phyloP scores from a whole-genome alignment of 352 stramenopile species.

The Phytophthora citricola region DNA sequence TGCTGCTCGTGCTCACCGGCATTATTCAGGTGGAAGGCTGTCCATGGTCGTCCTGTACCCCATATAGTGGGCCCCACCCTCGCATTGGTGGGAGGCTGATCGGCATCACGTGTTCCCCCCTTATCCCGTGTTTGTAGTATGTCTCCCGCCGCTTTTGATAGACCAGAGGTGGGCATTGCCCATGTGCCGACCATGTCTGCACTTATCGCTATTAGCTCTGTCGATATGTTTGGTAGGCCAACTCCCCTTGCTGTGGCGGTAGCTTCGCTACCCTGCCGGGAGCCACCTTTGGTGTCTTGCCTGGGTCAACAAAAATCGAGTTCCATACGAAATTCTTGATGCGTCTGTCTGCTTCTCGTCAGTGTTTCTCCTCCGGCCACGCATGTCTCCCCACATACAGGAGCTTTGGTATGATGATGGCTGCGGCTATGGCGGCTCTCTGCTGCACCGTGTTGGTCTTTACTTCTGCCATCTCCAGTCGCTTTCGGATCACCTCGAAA shows the following conservation, averaged over 20 bases:
- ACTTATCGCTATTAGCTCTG: constrained; percentile 3
- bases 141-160: too few relatives aligned
- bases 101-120: neutral
- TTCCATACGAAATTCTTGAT: constrained; percentile 7
- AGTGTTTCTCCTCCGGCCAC: neutral
- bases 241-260: neutral
- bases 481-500: neutral
- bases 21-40: too few relatives aligned
- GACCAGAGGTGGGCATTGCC: neutral
- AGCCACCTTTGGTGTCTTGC: neutral
- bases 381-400: constrained; percentile 9
- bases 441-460: constrained; percentile 9
- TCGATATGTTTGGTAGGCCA: neutral
- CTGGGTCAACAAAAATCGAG: neutral
- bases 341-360: neutral
- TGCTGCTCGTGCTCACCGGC: neutral
- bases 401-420: constrained; percentile 7
- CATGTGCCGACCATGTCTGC: neutral
- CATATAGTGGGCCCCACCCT: neutral
- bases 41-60: neutral
- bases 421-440: neutral
- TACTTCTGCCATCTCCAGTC: neutral
- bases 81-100: neutral
- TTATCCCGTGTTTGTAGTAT: neutral
- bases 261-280: neutral